Evolutionary conservation across 2,329 filamentous ascomycete species (phyloP), one percentile per base, ranked within the genome.

Genomic region (Geosmithia putterillii): DNA sequence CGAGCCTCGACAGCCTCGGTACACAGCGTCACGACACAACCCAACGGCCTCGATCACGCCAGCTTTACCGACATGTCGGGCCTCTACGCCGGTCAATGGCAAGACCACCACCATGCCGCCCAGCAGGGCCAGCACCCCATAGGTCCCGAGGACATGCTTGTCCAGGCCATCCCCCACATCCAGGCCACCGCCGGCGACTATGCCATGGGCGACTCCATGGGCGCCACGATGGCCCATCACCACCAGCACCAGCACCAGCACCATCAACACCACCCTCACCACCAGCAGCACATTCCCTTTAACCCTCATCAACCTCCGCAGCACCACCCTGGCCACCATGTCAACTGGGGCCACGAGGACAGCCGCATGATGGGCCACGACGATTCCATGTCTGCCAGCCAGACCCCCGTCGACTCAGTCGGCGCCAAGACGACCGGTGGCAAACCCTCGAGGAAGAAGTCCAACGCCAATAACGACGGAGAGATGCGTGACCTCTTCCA

Each of bases 381-480:
- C 4, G 76, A 38, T 21, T 5, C 9, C 28, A 34, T 38, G 36
- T 38, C 36, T 6, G 36, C 36, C 18, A 21, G 17, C 36, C 36
- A 38, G 17, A 18, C 17, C 36, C 17, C 20, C 10, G 36, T 19
- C 36, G 17, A 38, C 15, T 3, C 17, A 12, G 36, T 79, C 45
- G 69, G 71, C 14, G n/a, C 7, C 20, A 37, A 35, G 7, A 43
- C 32, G 14, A 25, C 20, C 14, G 10, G 14, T n/a, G 36, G 21
- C 9, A 43, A 43, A 21, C 17, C 19, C 20, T 39, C 35, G 8
- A 43, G 38, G n/a, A 39, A 23, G 18, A 73, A 80, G 41, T 80
- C 82, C 15, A 87, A 79, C 49, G 83, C 83, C 3, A 86, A 86
- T 50, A 89, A 89, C 52, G 85, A 89, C 59, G 71, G 84, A 46